Percentiles rank a stretch among this genome's conserved stretches.
These are phyloP conservation scores for Plasmodium vivax DNA, from an alignment of 169 alveolate species.

Conservation along the genomic window DNA sequence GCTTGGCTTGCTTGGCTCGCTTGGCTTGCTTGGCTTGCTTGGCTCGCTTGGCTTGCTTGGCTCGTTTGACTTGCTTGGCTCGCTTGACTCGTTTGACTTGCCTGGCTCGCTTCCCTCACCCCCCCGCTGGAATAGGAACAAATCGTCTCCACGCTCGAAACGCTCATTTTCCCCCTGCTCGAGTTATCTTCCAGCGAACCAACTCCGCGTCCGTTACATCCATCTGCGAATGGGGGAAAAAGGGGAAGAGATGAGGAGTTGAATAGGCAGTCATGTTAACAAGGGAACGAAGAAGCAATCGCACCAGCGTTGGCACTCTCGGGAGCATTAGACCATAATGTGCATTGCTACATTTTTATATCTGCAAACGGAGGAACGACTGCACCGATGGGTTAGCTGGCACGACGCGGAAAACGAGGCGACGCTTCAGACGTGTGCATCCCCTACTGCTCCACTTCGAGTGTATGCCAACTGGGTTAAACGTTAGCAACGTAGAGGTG, in stretches of 20 bases:
- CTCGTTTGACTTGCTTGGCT: no score
- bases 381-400: neutral
- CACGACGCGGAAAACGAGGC: neutral
- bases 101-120: neutral
- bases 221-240: conserved; percentile 3
- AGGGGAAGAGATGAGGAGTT: neutral
- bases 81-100: neutral
- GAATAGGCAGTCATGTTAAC: neutral
- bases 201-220: neutral
- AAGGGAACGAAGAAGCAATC: neutral
- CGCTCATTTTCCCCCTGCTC: conserved; percentile 3
- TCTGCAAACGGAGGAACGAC: neutral
- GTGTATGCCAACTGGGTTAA: neutral
- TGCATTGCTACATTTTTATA: neutral
- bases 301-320: neutral
- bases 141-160: conserved; percentile 57
- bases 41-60: neutral
- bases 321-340: neutral
- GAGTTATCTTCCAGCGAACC: neutral
- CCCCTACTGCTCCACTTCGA: neutral
- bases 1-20: neutral
- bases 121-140: neutral
- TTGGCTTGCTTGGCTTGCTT: neutral
- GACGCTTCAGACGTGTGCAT: neutral
- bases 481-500: neutral